Percentiles rank a stretch among this genome's conserved stretches.
Evolutionary conservation across 2,329 filamentous ascomycete genomes (phyloP).

Genomic region (Salinomyces thailandicus): DNA sequence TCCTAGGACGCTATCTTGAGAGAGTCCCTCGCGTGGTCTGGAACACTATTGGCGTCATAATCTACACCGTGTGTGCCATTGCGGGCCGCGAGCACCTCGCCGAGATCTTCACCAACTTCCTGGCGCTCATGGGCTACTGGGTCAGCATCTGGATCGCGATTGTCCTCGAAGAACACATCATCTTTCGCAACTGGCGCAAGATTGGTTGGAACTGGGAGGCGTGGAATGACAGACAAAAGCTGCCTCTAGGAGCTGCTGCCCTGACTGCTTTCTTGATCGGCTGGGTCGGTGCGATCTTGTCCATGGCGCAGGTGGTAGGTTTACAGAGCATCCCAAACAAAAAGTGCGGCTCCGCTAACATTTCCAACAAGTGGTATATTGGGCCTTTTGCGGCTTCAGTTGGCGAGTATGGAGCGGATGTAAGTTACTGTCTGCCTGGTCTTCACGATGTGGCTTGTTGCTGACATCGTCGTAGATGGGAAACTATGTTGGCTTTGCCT

Average conservation of each 20-base stretch:
- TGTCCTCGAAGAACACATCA: conserved; percentile 49
- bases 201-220: conserved; percentile 48
- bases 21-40: conserved; percentile 53
- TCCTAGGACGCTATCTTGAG: conserved; percentile 49
- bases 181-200: conserved; percentile 45
- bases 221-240: conserved; percentile 49
- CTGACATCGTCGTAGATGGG: conserved; percentile 35
- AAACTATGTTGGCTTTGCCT: conserved; percentile 50
- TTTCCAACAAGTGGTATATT: conserved; percentile 54
- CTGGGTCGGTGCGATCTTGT: conserved; percentile 55
- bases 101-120: conserved; percentile 57
- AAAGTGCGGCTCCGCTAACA: no score
- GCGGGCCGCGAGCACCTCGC: conserved; percentile 51
- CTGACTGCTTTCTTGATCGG: conserved; percentile 52
- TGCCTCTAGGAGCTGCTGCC: conserved; percentile 54
- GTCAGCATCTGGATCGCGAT: conserved; percentile 56
- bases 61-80: conserved; percentile 55
- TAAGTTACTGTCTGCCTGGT: conserved; percentile 24
- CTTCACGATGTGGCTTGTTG: not conserved
- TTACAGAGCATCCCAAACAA: no score
- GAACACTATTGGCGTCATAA: conserved; percentile 51
- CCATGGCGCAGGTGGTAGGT: conserved; percentile 50
- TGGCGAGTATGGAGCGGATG: conserved; percentile 48
- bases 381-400: conserved; percentile 51
- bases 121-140: conserved; percentile 63